phyloP scores from a whole-genome alignment of 257 asterid genomes.

The Petunia secreta region DNA sequence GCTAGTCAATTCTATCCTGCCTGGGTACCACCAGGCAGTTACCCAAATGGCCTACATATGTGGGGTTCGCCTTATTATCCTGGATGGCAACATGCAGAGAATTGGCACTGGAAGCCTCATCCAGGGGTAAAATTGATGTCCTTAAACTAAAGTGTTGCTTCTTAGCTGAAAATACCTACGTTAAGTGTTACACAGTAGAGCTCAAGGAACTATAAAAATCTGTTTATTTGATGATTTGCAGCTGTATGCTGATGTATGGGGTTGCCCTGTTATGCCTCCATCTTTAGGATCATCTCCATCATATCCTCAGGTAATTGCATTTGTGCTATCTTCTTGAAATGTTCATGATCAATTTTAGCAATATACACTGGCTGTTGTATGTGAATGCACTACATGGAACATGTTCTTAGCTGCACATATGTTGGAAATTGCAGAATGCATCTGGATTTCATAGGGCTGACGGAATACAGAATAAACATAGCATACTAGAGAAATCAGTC shows the following conservation, averaged over 20 bases:
- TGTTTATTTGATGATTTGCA: constrained; percentile 25
- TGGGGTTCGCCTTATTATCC: constrained; percentile 51
- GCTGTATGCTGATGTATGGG: constrained; percentile 57
- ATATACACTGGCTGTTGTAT: not conserved
- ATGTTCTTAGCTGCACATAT: not conserved
- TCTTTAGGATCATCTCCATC: constrained; percentile 32
- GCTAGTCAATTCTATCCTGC: constrained; percentile 44
- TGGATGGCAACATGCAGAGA: constrained; percentile 46
- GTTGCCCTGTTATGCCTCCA: constrained; percentile 55
- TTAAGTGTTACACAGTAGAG: not conserved
- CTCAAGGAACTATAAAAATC: not conserved
- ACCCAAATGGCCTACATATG: constrained; percentile 39
- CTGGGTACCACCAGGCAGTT: constrained; percentile 41
- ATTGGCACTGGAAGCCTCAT: constrained; percentile 50
- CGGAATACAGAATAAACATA: constrained; percentile 32
- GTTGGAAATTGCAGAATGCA: constrained; percentile 35
- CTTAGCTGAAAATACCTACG: not conserved
- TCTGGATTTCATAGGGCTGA: constrained; percentile 21
- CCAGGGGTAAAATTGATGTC: constrained; percentile 38
- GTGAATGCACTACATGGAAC: not conserved
- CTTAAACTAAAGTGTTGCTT: constrained; percentile 29
- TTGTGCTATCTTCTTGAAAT: not conserved
- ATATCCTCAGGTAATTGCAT: constrained; percentile 38
- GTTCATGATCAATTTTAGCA: constrained; percentile 4
- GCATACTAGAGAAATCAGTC: constrained; percentile 22